These are phyloP conservation scores for Onygenales sp. DNA, from an alignment of 2,329 filamentous ascomycete genomes.

Conservation along the genomic window DNA sequence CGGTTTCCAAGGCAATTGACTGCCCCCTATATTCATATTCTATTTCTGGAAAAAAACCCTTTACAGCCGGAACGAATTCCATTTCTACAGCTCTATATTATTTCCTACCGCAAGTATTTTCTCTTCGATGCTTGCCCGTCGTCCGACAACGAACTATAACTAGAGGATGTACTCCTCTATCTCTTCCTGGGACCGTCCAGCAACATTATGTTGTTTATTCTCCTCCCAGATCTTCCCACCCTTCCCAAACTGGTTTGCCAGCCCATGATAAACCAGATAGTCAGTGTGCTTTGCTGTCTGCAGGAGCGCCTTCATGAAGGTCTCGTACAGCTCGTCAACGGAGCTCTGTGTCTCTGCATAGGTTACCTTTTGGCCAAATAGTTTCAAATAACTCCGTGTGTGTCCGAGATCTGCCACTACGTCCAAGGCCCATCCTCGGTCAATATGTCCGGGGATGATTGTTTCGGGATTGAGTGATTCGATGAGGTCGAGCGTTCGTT, in stretches of 20 bases:
- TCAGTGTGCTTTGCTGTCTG: slow-evolving; percentile 22
- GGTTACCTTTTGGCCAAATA: slow-evolving; percentile 22
- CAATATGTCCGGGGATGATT: slow-evolving; percentile 20
- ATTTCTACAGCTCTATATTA: too few species aligned
- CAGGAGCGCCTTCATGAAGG: slow-evolving; percentile 22
- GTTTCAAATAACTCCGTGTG: slow-evolving; percentile 19
- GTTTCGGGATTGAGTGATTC: slow-evolving; percentile 19
- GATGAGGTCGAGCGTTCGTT: slow-evolving; percentile 18
- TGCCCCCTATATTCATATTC: too few species aligned
- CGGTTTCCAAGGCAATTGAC: too few species aligned
- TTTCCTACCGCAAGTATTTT: too few species aligned
- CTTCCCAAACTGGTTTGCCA: slow-evolving; percentile 24
- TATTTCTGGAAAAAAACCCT: too few species aligned
- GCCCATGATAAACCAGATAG: slow-evolving; percentile 23
- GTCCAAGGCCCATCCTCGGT: slow-evolving; percentile 20
- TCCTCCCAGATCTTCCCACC: slow-evolving; percentile 23
- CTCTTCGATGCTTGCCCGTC: too few species aligned
- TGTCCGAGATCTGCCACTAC: slow-evolving; percentile 19
- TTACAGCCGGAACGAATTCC: too few species aligned
- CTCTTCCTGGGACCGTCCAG: neutral
- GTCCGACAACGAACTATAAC: too few species aligned
- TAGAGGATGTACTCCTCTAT: neutral
- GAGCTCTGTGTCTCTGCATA: slow-evolving; percentile 16
- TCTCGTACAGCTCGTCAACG: slow-evolving; percentile 21
- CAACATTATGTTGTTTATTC: slow-evolving; percentile 20